These are phyloP conservation scores for Trametopsis cervina DNA, from an alignment of 768 basidiomycete genomes.

Conservation along the genomic window DNA sequence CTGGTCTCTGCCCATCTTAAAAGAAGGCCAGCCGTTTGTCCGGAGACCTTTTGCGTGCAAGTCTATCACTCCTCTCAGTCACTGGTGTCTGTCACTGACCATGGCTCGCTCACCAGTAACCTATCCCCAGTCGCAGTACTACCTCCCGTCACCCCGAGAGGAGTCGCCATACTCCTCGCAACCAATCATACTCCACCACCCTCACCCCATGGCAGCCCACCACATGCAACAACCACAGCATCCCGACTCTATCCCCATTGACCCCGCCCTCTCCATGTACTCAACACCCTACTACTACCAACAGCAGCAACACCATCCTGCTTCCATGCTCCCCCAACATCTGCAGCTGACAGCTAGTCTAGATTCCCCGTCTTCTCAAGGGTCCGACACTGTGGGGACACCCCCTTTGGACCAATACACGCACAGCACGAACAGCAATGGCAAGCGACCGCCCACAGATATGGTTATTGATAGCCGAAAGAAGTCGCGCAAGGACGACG, in stretches of 20 bases:
- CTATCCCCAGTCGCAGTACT: slow-evolving; percentile 14
- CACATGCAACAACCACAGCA: slow-evolving; percentile 10
- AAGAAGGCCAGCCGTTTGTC: not conserved
- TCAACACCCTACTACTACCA: slow-evolving; percentile 50
- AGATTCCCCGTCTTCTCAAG: slow-evolving; percentile 76
- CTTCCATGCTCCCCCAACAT: slow-evolving; percentile 44
- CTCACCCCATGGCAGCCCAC: slow-evolving; percentile 13
- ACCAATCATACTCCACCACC: slow-evolving; percentile 16
- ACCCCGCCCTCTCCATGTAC: slow-evolving; percentile 63
- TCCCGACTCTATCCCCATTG: slow-evolving; percentile 31
- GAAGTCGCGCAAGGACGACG: slow-evolving; percentile 55
- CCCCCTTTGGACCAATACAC: slow-evolving; percentile 57
- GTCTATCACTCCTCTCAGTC: slow-evolving; percentile 9
- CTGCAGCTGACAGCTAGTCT: slow-evolving; percentile 51
- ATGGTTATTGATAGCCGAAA: slow-evolving; percentile 44
- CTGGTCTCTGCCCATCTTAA: slow-evolving; percentile 5
- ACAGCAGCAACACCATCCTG: slow-evolving; percentile 37
- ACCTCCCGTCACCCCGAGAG: slow-evolving; percentile 13
- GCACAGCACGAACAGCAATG: slow-evolving; percentile 42
- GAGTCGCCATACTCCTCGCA: slow-evolving; percentile 16
- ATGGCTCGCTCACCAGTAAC: slow-evolving; percentile 14
- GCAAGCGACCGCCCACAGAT: slow-evolving; percentile 59
- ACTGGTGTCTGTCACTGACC: slow-evolving; percentile 3
- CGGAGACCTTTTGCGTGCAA: slow-evolving; percentile 9
- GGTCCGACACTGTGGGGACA: slow-evolving; percentile 69